Conservation (phyloP, 495 filamentous ascomycete species). For the Trichoderma virens region DNA sequence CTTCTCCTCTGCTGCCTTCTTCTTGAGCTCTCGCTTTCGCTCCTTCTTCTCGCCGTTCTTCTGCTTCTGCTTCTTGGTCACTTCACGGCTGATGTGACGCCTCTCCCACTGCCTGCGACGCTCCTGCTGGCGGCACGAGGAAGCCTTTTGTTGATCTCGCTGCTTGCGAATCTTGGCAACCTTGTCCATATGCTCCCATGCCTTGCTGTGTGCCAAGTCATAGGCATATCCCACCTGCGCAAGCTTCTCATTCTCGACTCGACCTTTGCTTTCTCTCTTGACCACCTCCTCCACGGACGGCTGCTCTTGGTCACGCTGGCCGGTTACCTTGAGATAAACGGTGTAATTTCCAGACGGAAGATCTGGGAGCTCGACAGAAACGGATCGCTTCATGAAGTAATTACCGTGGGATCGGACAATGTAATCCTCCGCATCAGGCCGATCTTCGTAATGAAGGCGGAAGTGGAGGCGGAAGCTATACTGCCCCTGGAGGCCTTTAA, state of each 20-base stretch:
- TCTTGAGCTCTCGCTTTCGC: conserved; percentile 29
- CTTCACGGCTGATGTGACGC: conserved; percentile 31
- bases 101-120: conserved; percentile 41
- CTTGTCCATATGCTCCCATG: conserved; percentile 51
- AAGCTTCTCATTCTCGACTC: conserved; percentile 69
- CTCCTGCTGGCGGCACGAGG: conserved; percentile 33
- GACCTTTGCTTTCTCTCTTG: conserved; percentile 52
- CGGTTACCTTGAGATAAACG: conserved; percentile 74
- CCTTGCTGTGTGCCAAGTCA: conserved; percentile 85
- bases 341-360: conserved; percentile 76
- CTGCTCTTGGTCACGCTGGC: conserved; percentile 46
- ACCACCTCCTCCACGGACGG: conserved; percentile 65
- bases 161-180: conserved; percentile 46
- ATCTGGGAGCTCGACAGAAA: conserved; percentile 40
- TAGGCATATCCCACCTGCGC: conserved; percentile 78
- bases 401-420: conserved; percentile 77
- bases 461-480: conserved; percentile 82
- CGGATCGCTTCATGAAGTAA: conserved; percentile 48
- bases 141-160: conserved; percentile 42
- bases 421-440: conserved; percentile 74
- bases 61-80: conserved; percentile 28
- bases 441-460: conserved; percentile 59
- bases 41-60: conserved; percentile 37
- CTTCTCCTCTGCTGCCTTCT: conserved; percentile 21
- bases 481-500: conserved; percentile 72